A percentile compares a stretch with the other conserved stretches of the same genome.
These are phyloP conservation scores for Tolypocladium nubicola DNA, from an alignment of 2,329 filamentous ascomycete genomes.

Conservation along the genomic window DNA sequence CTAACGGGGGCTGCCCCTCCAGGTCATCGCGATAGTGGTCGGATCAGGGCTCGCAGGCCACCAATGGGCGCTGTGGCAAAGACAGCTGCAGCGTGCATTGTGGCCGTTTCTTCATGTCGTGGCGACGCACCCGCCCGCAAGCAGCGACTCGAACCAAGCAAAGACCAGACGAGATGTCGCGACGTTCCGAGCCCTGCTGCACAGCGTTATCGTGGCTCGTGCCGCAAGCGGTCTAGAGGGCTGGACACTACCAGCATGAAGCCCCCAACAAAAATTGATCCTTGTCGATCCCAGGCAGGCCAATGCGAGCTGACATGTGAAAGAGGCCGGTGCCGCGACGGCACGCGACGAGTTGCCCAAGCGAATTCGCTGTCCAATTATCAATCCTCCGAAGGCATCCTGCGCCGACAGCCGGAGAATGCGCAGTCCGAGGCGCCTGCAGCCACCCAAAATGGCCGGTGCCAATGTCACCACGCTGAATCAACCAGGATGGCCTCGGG, in stretches of 20 bases:
- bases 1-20: not conserved
- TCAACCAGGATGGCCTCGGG: too few relatives aligned
- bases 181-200: not conserved
- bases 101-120: not conserved
- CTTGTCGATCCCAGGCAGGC: not conserved
- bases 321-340: not conserved
- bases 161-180: not conserved
- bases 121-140: not conserved
- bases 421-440: not conserved
- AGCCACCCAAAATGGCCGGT: not conserved
- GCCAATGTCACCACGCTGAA: not conserved
- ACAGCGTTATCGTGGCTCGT: not conserved
- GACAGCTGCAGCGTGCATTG: not conserved
- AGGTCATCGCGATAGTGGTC: not conserved
- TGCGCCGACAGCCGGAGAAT: not conserved
- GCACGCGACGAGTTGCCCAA: not conserved
- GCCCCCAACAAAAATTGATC: constrained; percentile 1
- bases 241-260: not conserved
- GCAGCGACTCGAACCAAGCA: not conserved
- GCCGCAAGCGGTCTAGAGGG: constrained; percentile 1
- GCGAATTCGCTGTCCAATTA: not conserved
- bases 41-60: not conserved
- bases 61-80: not conserved
- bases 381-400: too few relatives aligned
- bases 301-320: constrained; percentile 1